phyloP scores from a whole-genome alignment of 495 filamentous ascomycete species.

The Trichodelitschia bisporula region DNA sequence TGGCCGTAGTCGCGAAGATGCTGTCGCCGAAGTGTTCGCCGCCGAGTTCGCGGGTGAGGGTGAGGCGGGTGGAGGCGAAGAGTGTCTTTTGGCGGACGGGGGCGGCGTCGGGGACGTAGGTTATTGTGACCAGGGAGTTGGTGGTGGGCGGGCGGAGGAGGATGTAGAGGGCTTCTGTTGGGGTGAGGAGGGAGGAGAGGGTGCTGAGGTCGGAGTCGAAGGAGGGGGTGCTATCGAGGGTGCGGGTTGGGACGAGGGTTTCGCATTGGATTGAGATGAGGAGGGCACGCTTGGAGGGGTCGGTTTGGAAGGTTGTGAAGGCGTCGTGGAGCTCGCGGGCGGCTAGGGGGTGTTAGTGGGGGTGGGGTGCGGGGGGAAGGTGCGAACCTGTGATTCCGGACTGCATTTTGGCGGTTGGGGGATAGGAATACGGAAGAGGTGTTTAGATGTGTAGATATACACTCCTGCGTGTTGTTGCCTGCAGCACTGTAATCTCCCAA shows the following conservation, averaged over 20 bases:
- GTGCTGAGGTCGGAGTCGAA: conserved; percentile 40
- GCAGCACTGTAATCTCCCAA: too few species aligned
- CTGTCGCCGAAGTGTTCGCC: conserved; percentile 63
- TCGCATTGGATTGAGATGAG: conserved; percentile 60
- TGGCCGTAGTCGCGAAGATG: conserved; percentile 50
- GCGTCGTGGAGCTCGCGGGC: conserved; percentile 65
- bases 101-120: conserved; percentile 76
- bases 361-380: too few species aligned
- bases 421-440: too few species aligned
- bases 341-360: conserved; percentile 35
- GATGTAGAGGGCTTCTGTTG: conserved; percentile 58
- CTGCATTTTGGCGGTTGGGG: too few species aligned
- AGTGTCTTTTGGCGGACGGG: conserved; percentile 90
- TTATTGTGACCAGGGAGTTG: conserved; percentile 46
- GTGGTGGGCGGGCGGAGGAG: conserved; percentile 32
- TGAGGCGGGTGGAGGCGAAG: conserved; percentile 70
- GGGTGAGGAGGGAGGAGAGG: conserved; percentile 37
- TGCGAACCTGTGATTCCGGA: too few species aligned
- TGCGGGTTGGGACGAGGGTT: conserved; percentile 34
- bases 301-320: conserved; percentile 49
- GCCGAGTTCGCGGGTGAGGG: conserved; percentile 65
- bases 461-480: too few species aligned
- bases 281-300: conserved; percentile 44
- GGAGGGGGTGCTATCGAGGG: conserved; percentile 28
- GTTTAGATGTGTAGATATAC: too few species aligned